Base-by-base conservation (phyloP, 2,329 filamentous ascomycete species). In the Celoporthe dispersa region DNA sequence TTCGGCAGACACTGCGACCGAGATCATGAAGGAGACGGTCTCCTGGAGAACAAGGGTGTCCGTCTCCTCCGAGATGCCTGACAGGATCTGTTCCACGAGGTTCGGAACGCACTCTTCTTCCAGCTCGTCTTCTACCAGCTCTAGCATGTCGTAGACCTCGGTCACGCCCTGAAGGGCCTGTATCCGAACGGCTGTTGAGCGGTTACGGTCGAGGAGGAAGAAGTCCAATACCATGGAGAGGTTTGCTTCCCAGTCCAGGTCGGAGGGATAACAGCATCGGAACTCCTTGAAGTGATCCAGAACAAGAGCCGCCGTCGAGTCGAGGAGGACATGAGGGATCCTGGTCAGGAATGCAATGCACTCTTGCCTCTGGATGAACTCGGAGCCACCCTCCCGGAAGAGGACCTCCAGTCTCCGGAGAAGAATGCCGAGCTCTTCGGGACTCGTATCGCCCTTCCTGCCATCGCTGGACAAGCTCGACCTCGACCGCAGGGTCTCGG, bases 221-320 rank as follows among this genome's bases (percentile, higher is more conserved):
- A 85, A 85, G 28, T 86, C 82, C 22, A 93, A 78, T 1, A 94
- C 84, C 35, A 88, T 80, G 22, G 82, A 81, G 67, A 91, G 82
- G 66, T 92, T 91, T 2, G 85, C 80, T 72, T 91, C 85, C 92
- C 91, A 94, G 48, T 87, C 83, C 62, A 85, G 79, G 74, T 93
- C 90, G 0, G 91, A 92, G 2, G 92, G 92, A 60, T 90, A 91
- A 74, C 92, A 92, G 75, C 88, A 90, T 61, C 90, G 85, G 73
- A 91, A 91, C 67, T 92, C 88, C 68, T 86, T 85, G 73, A 91
- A 92, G 76, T 92, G 89, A 60, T 88, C 86, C 59, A 94, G 84
- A 33, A 93, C 86, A 14, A 91, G 82, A 62, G 85, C 86, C 1
- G 87, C 90, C 11, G 88, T 87, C 4, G 87, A 86, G 75, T 94